Evolutionary conservation across 2,329 filamentous ascomycete species (phyloP).

Genomic region (Pezicula rhizophila): DNA sequence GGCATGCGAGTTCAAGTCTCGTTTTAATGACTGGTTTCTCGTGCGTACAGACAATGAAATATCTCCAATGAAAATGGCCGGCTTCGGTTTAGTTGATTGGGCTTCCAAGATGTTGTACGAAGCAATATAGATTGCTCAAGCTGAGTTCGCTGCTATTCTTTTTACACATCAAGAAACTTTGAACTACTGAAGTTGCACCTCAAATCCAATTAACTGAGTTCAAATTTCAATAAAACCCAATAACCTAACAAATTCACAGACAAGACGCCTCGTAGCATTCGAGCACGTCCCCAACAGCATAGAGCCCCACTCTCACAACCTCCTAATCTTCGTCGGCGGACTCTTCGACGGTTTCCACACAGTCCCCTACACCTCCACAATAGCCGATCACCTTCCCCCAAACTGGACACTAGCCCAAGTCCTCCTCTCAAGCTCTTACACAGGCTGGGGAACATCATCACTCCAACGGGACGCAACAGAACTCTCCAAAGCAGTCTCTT

Average conservation of each 20-base stretch:
- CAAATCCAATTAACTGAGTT: no score
- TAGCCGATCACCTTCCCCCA: constrained; percentile 27
- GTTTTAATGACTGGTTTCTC: no score
- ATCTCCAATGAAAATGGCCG: neutral
- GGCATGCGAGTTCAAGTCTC: neutral
- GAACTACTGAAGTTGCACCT: no score
- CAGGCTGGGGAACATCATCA: constrained; percentile 35
- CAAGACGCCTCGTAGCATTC: constrained; percentile 25
- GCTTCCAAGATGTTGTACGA: no score
- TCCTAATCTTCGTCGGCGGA: constrained; percentile 48
- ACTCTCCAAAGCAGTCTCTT: constrained; percentile 39
- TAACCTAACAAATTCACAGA: constrained; percentile 9
- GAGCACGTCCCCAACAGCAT: constrained; percentile 21
- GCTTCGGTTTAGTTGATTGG: neutral
- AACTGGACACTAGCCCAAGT: constrained; percentile 42
- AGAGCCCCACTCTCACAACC: constrained; percentile 27
- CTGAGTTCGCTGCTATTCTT: no score
- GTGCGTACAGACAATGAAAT: no score
- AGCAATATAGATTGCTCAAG: no score
- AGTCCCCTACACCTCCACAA: constrained; percentile 38
- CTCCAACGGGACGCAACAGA: constrained; percentile 43
- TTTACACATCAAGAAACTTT: no score
- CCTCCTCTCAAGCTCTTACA: constrained; percentile 35
- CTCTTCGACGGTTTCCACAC: constrained; percentile 46
- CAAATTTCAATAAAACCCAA: neutral